These are phyloP conservation scores for Saccharomycopsis selenospora DNA, from an alignment of 805 yeast species.

Conservation along the genomic window DNA sequence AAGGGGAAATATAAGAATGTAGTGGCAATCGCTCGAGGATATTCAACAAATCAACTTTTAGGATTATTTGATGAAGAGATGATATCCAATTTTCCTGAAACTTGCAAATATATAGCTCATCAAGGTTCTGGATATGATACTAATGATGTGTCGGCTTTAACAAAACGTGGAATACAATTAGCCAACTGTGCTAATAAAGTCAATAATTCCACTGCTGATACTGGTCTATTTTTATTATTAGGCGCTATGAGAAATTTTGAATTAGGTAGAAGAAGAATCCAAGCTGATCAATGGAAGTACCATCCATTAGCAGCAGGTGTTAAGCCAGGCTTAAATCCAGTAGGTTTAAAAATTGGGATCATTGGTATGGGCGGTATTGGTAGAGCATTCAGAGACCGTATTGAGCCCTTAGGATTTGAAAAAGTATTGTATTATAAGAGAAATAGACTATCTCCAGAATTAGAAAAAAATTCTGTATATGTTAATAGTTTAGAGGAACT, in stretches of 20 bases:
- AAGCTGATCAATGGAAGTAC: conserved; percentile 42
- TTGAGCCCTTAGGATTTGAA: conserved; percentile 41
- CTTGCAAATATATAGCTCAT: conserved; percentile 39
- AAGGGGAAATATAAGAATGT: conserved; percentile 31
- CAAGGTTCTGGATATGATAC: conserved; percentile 54
- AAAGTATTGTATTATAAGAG: conserved; percentile 49
- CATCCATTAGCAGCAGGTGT: conserved; percentile 30
- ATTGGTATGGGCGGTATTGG: conserved; percentile 64
- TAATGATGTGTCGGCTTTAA: conserved; percentile 36
- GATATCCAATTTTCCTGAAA: conserved; percentile 30
- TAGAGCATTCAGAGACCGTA: conserved; percentile 45
- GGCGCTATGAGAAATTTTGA: conserved; percentile 43
- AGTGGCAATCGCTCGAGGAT: conserved; percentile 45
- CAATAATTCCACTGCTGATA: conserved; percentile 48
- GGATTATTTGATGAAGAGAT: conserved; percentile 41
- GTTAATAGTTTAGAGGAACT: too few species aligned
- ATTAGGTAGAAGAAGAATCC: conserved; percentile 34
- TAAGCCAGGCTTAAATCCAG: conserved; percentile 42
- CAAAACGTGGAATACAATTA: conserved; percentile 35
- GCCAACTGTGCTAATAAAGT: conserved; percentile 48
- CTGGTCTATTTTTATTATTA: conserved; percentile 41
- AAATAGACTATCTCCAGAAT: conserved; percentile 36
- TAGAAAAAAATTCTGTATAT: conserved; percentile 43
- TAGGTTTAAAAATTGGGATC: conserved; percentile 46
- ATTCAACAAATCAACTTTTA: too few species aligned